These are phyloP conservation scores for Oryza meyeriana DNA, from an alignment of 176 grass and related monocot genomes.

Conservation along the genomic window DNA sequence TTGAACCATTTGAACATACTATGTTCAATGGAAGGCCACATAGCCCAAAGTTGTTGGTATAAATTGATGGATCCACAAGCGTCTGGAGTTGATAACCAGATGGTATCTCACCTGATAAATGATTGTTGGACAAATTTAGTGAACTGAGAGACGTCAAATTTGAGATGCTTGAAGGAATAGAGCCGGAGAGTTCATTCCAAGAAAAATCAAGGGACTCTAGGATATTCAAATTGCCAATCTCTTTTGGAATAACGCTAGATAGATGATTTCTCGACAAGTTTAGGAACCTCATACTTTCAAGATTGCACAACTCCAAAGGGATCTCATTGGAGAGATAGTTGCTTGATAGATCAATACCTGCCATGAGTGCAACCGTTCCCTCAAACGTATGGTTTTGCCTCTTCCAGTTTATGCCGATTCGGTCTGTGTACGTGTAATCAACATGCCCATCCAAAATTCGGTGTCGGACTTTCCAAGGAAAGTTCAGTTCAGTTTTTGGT, in stretches of 20 bases:
- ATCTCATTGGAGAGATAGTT: neutral
- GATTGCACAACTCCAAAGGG: neutral
- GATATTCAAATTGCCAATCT: slow-evolving; percentile 5
- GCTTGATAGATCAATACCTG: slow-evolving; percentile 32
- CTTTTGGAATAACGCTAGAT: neutral
- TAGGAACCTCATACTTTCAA: slow-evolving; percentile 9
- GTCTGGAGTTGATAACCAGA: slow-evolving; percentile 22
- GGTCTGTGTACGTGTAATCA: neutral
- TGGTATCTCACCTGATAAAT: slow-evolving; percentile 17
- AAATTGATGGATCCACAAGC: slow-evolving; percentile 7
- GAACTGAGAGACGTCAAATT: neutral
- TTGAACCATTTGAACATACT: neutral
- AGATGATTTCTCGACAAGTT: slow-evolving; percentile 32
- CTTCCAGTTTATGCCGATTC: slow-evolving; percentile 32
- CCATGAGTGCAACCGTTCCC: neutral
- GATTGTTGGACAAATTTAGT: slow-evolving; percentile 10
- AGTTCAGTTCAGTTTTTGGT: slow-evolving; percentile 4
- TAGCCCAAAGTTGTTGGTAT: slow-evolving; percentile 4
- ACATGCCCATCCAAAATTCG: neutral
- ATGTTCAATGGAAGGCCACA: neutral
- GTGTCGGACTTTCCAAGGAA: neutral
- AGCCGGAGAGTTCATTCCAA: slow-evolving; percentile 17
- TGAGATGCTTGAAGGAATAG: slow-evolving; percentile 10
- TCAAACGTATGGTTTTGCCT: neutral
- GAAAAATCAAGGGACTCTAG: slow-evolving; percentile 35